Percentiles rank a stretch among this genome's conserved stretches.
phyloP scores from a whole-genome alignment of 2,329 filamentous ascomycete genomes.

The Metarhizium album region DNA sequence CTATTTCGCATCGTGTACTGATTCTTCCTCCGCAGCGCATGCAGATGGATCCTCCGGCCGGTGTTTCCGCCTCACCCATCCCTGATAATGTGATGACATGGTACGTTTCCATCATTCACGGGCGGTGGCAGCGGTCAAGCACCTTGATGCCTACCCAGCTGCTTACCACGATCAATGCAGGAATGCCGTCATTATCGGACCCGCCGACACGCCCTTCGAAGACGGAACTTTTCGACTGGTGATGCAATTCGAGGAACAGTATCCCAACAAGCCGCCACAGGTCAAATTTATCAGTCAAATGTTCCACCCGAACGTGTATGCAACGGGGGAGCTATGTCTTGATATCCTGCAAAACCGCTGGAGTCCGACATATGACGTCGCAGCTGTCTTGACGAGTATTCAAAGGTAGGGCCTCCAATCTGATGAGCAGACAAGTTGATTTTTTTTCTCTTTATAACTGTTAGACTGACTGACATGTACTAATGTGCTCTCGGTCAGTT shows the following conservation, averaged over 20 bases:
- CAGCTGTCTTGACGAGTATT: constrained; percentile 92
- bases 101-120: constrained; percentile 35
- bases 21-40: constrained; percentile 57
- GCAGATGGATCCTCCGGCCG: constrained; percentile 96
- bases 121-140: not conserved
- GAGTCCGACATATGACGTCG: constrained; percentile 98
- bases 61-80: constrained; percentile 90
- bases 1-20: not conserved
- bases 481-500: constrained; percentile 39
- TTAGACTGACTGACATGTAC: constrained; percentile 4
- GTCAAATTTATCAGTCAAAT: constrained; percentile 99
- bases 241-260: constrained; percentile 99
- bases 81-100: constrained; percentile 97
- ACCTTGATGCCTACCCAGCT: not conserved
- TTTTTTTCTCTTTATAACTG: not conserved
- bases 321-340: constrained; percentile 88
- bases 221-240: constrained; percentile 95
- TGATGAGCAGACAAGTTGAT: not conserved
- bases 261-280: constrained; percentile 93
- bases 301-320: constrained; percentile 99
- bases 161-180: constrained; percentile 34
- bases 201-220: constrained; percentile 93
- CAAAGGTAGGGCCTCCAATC: constrained; percentile 59
- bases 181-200: constrained; percentile 98
- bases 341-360: constrained; percentile 97